Base-by-base conservation (phyloP, 305 asterid species). In the Caryopteris hybrid region DNA sequence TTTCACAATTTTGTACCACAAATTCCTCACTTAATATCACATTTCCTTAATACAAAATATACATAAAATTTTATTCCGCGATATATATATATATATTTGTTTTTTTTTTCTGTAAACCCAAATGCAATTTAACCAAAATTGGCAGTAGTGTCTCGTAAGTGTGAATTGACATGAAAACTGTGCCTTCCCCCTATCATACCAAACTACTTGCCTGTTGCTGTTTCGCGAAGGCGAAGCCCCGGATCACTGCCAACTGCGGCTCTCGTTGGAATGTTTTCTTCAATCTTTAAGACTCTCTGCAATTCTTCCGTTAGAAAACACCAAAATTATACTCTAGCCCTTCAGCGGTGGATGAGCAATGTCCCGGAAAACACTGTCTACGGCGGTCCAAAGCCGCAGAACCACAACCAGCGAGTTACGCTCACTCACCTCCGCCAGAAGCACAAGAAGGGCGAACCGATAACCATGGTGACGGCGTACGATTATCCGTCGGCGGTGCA, bases 401-500 rank as follows among this genome's bases (percentile, higher is more conserved):
- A 78, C 70, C 82, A 80, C 10, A 66, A 71, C 76, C 88, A 78
- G 74, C 93, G 97, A 25, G 88, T 89, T 59, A 93, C 97, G 1
- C 79, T 93, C 23, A 80, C 82, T 12, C 66, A 74, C 52, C 79
- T 93, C 57, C 88, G 95, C 21, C 88, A 84, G 72, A 93, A 91
- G 85, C 72, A 91, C 73, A 80, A 64, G 57, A 93, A 78, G 58
- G 86, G 92, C 13, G 96, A 86, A 64, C 81, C 85, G 5, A 87
- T 93, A 50, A 84, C 97, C 21, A 86, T 91, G 96, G 96, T 91
- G 48, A 94, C 97, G 18, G 97, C 96, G 8, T 93, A 91, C 65
- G 99, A 93, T 79, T 93, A 91, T 50, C 97, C 99, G 4, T 86
- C 99, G 25, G 91, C 89, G 13, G 96, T 87, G 38, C 97, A 91